A percentile compares a stretch with the other conserved stretches of the same genome.
These are phyloP conservation scores for Naganishia antarctica DNA, from an alignment of 768 basidiomycete species.

Conservation along the genomic window DNA sequence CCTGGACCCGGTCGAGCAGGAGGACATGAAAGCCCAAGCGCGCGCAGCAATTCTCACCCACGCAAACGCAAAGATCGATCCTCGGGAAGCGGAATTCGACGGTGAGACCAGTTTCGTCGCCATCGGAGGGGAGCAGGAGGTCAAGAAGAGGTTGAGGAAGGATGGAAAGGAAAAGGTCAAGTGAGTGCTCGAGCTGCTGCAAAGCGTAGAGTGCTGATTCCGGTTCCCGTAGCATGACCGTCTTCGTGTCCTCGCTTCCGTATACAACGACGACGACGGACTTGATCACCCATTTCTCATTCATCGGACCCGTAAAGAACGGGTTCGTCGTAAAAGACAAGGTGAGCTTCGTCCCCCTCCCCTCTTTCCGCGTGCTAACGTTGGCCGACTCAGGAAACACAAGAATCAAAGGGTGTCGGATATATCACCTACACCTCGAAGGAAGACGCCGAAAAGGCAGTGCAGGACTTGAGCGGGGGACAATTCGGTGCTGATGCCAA, in stretches of 20 bases:
- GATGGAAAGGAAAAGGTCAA: slow-evolving; percentile 29
- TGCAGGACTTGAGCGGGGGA: slow-evolving; percentile 61
- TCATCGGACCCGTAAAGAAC: slow-evolving; percentile 86
- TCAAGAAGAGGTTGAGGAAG: slow-evolving; percentile 3
- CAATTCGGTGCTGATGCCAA: slow-evolving; percentile 61
- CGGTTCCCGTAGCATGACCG: slow-evolving; percentile 56
- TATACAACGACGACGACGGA: slow-evolving; percentile 85
- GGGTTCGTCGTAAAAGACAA: slow-evolving; percentile 87
- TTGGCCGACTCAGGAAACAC: slow-evolving; percentile 29
- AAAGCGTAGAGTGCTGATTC: background rate
- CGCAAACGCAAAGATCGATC: slow-evolving; percentile 8
- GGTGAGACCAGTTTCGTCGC: slow-evolving; percentile 4
- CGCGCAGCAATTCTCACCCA: background rate
- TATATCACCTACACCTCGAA: slow-evolving; percentile 86
- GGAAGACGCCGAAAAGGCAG: slow-evolving; percentile 77
- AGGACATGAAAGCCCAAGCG: slow-evolving; percentile 6
- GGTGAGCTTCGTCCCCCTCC: slow-evolving; percentile 49
- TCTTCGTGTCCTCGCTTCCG: slow-evolving; percentile 90
- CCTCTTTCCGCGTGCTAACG: background rate
- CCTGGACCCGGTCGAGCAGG: slow-evolving; percentile 1
- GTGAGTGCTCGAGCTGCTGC: slow-evolving; percentile 12
- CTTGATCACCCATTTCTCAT: slow-evolving; percentile 86
- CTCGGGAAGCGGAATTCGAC: slow-evolving; percentile 1
- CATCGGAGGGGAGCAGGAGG: slow-evolving; percentile 14
- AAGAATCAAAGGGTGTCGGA: slow-evolving; percentile 82